A percentile compares a stretch with the other conserved stretches of the same genome.
Evolutionary conservation across 257 asterid species (phyloP).

Genomic region (Rubia yunnanensis): DNA sequence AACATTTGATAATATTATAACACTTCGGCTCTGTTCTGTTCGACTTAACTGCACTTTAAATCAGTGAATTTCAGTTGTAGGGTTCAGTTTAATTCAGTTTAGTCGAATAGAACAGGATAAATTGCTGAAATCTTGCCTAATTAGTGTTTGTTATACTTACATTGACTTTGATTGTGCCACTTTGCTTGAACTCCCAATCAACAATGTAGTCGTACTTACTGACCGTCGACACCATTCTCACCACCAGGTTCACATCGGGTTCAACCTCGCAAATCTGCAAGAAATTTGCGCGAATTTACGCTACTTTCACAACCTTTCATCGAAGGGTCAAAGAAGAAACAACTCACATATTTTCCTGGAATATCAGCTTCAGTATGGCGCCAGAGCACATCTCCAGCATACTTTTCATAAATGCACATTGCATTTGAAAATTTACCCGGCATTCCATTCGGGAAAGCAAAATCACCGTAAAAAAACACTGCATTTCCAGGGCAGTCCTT

Average conservation of each 20-base stretch:
- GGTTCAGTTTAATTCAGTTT: too few relatives aligned
- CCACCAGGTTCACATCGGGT: slow-evolving; percentile 51
- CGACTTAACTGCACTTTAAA: too few relatives aligned
- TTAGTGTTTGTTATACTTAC: too few relatives aligned
- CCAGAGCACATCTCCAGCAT: slow-evolving; percentile 60
- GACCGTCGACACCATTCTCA: slow-evolving; percentile 60
- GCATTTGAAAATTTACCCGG: slow-evolving; percentile 26
- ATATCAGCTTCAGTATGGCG: slow-evolving; percentile 54
- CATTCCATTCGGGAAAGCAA: slow-evolving; percentile 33
- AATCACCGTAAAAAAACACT: slow-evolving; percentile 44
- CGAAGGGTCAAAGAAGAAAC: neutral
- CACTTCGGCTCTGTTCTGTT: too few relatives aligned
- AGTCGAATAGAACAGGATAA: too few relatives aligned
- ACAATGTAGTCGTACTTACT: slow-evolving; percentile 66
- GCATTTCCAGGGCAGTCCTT: slow-evolving; percentile 57
- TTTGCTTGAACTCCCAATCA: slow-evolving; percentile 70
- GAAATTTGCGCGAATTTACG: neutral
- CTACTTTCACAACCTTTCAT: too few relatives aligned
- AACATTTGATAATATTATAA: too few relatives aligned
- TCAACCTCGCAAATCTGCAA: neutral
- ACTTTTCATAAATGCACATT: slow-evolving; percentile 47
- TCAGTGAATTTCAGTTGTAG: too few relatives aligned
- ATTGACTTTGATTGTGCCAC: slow-evolving; percentile 29
- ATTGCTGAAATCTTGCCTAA: too few relatives aligned
- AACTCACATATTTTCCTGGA: slow-evolving; percentile 29